These are phyloP conservation scores for Saraca asoca DNA, from an alignment of 331 rosid genomes.

Conservation along the genomic window DNA sequence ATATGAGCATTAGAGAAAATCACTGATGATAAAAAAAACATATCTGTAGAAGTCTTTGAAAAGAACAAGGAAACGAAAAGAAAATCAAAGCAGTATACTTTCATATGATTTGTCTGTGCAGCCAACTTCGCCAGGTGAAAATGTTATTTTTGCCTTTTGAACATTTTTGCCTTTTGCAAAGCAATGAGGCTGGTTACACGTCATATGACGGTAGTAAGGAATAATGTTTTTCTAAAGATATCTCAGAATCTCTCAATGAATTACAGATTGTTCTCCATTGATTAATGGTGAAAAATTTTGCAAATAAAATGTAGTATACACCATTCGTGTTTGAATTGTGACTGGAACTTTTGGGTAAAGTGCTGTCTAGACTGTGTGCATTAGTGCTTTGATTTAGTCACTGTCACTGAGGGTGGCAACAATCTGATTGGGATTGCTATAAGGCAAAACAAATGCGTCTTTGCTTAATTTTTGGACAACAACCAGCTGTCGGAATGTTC, in stretches of 20 bases:
- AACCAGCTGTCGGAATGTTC: slow-evolving; percentile 53
- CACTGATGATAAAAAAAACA: too few species aligned
- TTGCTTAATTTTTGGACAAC: slow-evolving; percentile 65
- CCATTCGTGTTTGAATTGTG: slow-evolving; percentile 43
- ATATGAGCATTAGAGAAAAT: too few species aligned
- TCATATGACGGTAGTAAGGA: slow-evolving; percentile 40
- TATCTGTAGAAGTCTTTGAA: too few species aligned
- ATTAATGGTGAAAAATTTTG: slow-evolving; percentile 40
- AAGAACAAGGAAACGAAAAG: too few species aligned
- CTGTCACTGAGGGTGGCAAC: slow-evolving; percentile 67
- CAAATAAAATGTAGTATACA: neutral
- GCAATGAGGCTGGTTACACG: slow-evolving; percentile 61
- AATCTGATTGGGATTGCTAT: slow-evolving; percentile 59
- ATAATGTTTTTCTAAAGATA: slow-evolving; percentile 48
- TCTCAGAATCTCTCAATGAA: slow-evolving; percentile 75
- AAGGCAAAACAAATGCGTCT: slow-evolving; percentile 57
- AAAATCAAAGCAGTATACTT: too few species aligned
- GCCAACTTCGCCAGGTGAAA: slow-evolving; percentile 94
- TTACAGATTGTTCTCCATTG: slow-evolving; percentile 44
- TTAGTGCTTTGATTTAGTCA: slow-evolving; percentile 67
- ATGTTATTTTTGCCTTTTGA: slow-evolving; percentile 70
- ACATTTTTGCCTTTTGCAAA: slow-evolving; percentile 74
- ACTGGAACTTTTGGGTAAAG: slow-evolving; percentile 76
- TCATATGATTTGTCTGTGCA: slow-evolving; percentile 62
- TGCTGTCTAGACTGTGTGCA: slow-evolving; percentile 71